Base-by-base conservation (phyloP, 2,329 filamentous ascomycete species). In the Arthrobotrys megalospora region DNA sequence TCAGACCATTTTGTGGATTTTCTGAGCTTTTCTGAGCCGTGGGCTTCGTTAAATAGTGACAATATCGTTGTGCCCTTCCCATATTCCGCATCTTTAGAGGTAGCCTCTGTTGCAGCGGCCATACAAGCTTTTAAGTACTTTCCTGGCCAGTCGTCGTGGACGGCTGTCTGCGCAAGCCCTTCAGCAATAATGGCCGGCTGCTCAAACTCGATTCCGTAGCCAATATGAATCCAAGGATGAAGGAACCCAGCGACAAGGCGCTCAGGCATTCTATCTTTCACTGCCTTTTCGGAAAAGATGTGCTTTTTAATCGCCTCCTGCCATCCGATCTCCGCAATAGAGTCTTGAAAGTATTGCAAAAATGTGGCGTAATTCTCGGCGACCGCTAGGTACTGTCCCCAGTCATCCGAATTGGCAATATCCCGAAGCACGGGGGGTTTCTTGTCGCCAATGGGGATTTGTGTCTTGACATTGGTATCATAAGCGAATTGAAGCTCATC, bases 111-210 rank as follows among this genome's bases (percentile, higher is more conserved):
- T 0, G 87, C 86, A 0, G 84, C 84, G 60, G 85, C 82, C 80
- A 92, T 90, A 6, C 88, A 85, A 0, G 83, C 84, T 0, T 86
- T 79, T 32, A 96, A 86, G 78, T 91, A 88, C 0, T 83, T 80
- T 0, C 84, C 85, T 1, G 91, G 86, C 83, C 88, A 88, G 50
- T 87, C 85, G 6, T 87, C 85, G 82, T 96, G 93, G 1, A 93
- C 89, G 6, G 91, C 89, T 0, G 91, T 87, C 85, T 96, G 91
- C 0, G 94, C 93, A 16, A 97, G 88, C 0, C 86, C 93, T 84
- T 95, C 89, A 5, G 93, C 93, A 32, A 97, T 87, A 76, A 97
- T 90, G 43, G 92, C 92, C 1, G 93, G 93, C 82, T 97, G 93
- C 8, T 88, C 83, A 85, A 93, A 97, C 83, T 97, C 93, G 41